Conservation (phyloP, 208 protist species). For the Plasmodiophora brassicae region DNA sequence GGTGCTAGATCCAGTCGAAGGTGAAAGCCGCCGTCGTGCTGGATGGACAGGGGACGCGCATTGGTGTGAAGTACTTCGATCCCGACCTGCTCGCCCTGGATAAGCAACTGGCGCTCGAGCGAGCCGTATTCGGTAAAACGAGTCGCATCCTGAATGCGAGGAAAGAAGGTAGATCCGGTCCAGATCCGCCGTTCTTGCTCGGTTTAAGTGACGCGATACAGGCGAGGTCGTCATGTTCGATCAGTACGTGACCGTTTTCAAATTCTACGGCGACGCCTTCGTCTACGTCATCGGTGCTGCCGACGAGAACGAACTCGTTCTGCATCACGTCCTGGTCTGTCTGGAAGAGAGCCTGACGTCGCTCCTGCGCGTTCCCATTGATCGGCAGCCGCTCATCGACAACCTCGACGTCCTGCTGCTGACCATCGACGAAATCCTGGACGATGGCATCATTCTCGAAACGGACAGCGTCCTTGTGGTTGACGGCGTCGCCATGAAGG, state of each 20-base stretch:
- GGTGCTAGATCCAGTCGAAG: not conserved
- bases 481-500: slow-evolving; percentile 22
- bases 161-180: not conserved
- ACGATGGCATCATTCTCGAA: not conserved
- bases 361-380: not conserved
- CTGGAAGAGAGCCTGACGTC: not conserved
- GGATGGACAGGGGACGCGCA: not conserved
- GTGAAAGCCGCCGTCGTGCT: not conserved
- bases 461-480: not conserved
- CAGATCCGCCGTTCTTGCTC: not conserved
- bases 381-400: not conserved
- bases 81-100: not conserved
- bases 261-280: not conserved
- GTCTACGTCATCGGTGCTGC: not conserved
- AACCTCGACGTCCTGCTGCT: slow-evolving; percentile 23
- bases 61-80: slow-evolving; percentile 31
- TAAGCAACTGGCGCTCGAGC: not conserved
- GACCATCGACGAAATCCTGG: not conserved
- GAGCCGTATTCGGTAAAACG: not conserved
- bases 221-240: slow-evolving; percentile 23
- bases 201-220: not conserved
- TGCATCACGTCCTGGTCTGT: not conserved
- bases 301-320: not conserved
- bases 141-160: not conserved
- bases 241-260: not conserved